Conservation (phyloP, 2,329 filamentous ascomycete species). For the Diaporthe ilicicola region DNA sequence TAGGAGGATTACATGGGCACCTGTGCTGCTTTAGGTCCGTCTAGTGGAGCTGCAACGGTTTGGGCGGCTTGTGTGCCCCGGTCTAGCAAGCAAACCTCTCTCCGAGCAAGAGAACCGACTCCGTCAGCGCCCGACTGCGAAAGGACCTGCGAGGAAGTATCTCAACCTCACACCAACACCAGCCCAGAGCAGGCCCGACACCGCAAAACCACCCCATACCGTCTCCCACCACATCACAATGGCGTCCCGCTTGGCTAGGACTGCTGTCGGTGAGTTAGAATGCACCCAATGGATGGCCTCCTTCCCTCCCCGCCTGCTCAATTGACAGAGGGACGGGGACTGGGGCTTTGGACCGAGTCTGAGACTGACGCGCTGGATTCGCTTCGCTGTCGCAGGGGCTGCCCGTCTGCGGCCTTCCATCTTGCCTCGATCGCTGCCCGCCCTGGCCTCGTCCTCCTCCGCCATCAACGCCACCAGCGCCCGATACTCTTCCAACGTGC, state of each 20-base stretch:
- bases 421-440: conserved; percentile 77
- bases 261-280: conserved; percentile 82
- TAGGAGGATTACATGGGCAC: not conserved
- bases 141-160: conserved; percentile 30
- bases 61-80: not conserved
- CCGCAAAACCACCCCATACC: conserved; percentile 38
- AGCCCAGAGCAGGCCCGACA: conserved; percentile 23
- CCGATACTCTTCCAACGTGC: conserved; percentile 79
- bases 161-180: conserved; percentile 26
- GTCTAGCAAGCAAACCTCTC: conserved; percentile 30
- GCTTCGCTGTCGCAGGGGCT: conserved; percentile 69
- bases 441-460: conserved; percentile 55
- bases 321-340: conserved; percentile 48
- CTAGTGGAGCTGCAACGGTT: not conserved
- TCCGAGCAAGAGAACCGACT: conserved; percentile 14
- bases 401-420: conserved; percentile 87
- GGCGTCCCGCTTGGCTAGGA: conserved; percentile 97
- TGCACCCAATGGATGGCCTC: conserved; percentile 33
- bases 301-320: conserved; percentile 18
- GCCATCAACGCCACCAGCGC: conserved; percentile 71
- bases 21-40: not conserved
- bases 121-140: conserved; percentile 26
- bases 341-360: conserved; percentile 33
- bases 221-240: conserved; percentile 77
- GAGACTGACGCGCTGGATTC: conserved; percentile 38